phyloP scores from a whole-genome alignment of 2,329 filamentous ascomycete genomes.

The Sarocladiaceae sp. region DNA sequence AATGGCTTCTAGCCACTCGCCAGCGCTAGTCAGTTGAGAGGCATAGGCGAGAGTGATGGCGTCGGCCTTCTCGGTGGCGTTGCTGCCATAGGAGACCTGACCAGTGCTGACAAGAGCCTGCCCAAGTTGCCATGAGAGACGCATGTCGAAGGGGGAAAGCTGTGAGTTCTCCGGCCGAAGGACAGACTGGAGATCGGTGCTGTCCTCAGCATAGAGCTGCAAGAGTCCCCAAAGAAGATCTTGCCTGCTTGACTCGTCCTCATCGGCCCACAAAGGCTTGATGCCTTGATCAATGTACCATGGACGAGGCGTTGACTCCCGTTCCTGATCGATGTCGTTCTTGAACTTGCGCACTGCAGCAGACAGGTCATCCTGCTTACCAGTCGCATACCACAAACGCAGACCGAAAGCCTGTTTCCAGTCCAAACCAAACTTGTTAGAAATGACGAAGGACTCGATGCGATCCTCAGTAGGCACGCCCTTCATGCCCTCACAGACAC shows the following conservation, averaged over 20 bases:
- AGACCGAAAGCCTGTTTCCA: constrained; percentile 94
- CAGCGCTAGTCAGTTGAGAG: constrained; percentile 57
- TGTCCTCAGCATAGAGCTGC: constrained; percentile 67
- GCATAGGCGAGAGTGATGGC: constrained; percentile 63
- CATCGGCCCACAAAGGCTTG: constrained; percentile 56
- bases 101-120: constrained; percentile 55
- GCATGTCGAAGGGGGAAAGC: constrained; percentile 68
- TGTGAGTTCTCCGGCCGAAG: constrained; percentile 74
- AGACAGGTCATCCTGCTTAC: constrained; percentile 63
- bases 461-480: constrained; percentile 73
- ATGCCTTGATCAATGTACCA: constrained; percentile 63
- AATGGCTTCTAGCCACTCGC: constrained; percentile 64
- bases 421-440: constrained; percentile 77
- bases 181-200: constrained; percentile 60
- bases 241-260: constrained; percentile 55
- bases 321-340: constrained; percentile 66
- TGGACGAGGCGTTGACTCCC: constrained; percentile 69
- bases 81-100: constrained; percentile 47
- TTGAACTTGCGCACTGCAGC: constrained; percentile 70
- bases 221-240: constrained; percentile 86
- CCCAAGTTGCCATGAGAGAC: constrained; percentile 82
- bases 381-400: constrained; percentile 81
- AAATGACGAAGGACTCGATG: constrained; percentile 74
- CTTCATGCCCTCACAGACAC: constrained; percentile 73
- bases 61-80: constrained; percentile 59